Conservation (phyloP, 805 yeast species). For the Diddensiella santjacobensis region DNA sequence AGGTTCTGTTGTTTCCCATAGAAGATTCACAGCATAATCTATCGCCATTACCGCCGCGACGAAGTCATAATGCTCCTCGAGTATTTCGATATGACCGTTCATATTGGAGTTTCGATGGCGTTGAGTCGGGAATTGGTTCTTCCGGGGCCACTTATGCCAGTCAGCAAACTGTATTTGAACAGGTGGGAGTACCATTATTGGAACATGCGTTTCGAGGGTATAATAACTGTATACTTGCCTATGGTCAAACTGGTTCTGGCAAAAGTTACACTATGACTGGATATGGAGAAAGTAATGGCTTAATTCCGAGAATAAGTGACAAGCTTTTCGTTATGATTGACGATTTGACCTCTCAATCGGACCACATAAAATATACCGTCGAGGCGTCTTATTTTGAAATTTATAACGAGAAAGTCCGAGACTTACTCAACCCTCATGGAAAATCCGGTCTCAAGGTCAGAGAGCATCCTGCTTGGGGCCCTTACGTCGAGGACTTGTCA, state of each 20-base stretch:
- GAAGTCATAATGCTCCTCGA: conserved; percentile 33
- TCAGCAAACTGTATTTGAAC: conserved; percentile 48
- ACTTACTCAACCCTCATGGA: conserved; percentile 38
- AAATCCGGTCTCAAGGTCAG: conserved; percentile 40
- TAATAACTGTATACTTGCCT: conserved; percentile 68
- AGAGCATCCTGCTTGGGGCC: conserved; percentile 58
- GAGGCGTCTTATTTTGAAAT: conserved; percentile 58
- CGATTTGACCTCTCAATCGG: conserved; percentile 38
- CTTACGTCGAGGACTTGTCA: conserved; percentile 57
- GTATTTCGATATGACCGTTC: conserved; percentile 45
- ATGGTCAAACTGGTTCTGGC: conserved; percentile 81
- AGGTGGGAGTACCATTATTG: conserved; percentile 56
- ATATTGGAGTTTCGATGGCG: conserved; percentile 27
- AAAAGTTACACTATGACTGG: conserved; percentile 81
- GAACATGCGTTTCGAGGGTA: conserved; percentile 62
- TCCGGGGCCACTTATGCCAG: conserved; percentile 33
- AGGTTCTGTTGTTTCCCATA: not conserved
- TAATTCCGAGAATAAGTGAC: conserved; percentile 58
- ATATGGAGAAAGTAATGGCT: conserved; percentile 47
- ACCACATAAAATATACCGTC: conserved; percentile 36
- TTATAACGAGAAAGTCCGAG: conserved; percentile 63
- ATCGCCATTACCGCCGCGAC: not conserved
- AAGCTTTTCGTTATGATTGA: conserved; percentile 46
- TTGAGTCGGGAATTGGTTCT: conserved; percentile 37
- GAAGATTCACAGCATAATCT: not conserved